Evolutionary conservation across 352 stramenopile genomes (phyloP).

Genomic region (Plasmopara viticola): DNA sequence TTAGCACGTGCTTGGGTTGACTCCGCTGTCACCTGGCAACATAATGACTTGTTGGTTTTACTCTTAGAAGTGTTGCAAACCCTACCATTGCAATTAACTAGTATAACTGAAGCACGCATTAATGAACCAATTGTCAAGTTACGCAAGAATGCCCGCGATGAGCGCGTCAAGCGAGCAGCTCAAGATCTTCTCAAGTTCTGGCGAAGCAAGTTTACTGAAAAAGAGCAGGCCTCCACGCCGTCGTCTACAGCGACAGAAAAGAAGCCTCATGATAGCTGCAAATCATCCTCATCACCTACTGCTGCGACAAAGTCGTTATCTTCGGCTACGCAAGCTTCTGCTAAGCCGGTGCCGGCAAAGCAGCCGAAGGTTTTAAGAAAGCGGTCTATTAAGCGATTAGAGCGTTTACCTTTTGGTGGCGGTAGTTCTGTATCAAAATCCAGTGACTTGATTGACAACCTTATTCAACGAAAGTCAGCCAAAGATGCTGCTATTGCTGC

Average conservation of each 20-base stretch:
- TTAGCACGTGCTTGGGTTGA: slow-evolving; percentile 76
- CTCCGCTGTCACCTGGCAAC: slow-evolving; percentile 67
- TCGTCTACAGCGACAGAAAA: slow-evolving; percentile 17
- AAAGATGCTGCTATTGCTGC: slow-evolving; percentile 40
- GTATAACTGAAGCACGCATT: slow-evolving; percentile 83
- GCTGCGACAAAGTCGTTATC: slow-evolving; percentile 11
- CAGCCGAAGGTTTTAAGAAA: slow-evolving; percentile 50
- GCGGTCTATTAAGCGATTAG: slow-evolving; percentile 70
- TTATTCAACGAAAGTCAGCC: slow-evolving; percentile 77
- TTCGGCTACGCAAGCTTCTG: slow-evolving; percentile 12
- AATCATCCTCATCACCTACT: slow-evolving; percentile 14
- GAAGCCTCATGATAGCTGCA: slow-evolving; percentile 11
- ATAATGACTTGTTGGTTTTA: slow-evolving; percentile 74
- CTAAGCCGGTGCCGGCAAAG: slow-evolving; percentile 18
- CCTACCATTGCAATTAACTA: slow-evolving; percentile 75
- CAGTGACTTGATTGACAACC: slow-evolving; percentile 72
- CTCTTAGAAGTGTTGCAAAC: slow-evolving; percentile 77
- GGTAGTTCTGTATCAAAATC: slow-evolving; percentile 60
- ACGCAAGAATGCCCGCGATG: slow-evolving; percentile 68
- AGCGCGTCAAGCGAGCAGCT: slow-evolving; percentile 68
- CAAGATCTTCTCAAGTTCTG: slow-evolving; percentile 85
- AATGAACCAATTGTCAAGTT: slow-evolving; percentile 87
- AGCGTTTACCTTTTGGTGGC: slow-evolving; percentile 57
- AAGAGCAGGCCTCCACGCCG: slow-evolving; percentile 42
- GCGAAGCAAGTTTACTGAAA: slow-evolving; percentile 80